These are phyloP conservation scores for Picea engelmannii DNA, from an alignment of 83 land plant species.

Conservation along the genomic window DNA sequence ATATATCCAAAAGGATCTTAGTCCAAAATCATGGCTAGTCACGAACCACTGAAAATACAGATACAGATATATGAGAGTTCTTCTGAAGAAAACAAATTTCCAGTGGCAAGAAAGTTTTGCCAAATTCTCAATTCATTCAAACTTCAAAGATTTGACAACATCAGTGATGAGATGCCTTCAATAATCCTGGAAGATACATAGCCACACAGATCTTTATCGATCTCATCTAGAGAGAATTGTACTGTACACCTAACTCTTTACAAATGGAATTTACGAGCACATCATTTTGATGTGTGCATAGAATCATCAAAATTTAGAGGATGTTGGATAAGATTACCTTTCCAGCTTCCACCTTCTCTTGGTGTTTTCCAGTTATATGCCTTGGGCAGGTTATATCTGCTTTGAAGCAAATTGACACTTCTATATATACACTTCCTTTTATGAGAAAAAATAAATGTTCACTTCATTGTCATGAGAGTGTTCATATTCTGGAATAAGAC, in stretches of 20 bases:
- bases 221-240: background rate
- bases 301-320: background rate
- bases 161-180: background rate
- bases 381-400: background rate
- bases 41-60: background rate
- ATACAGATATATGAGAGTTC: background rate
- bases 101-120: background rate
- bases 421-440: background rate
- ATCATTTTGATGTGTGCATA: background rate
- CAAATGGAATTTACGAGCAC: background rate
- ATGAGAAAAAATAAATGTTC: background rate
- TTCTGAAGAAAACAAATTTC: background rate
- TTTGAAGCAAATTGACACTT: background rate
- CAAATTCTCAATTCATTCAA: slow-evolving; percentile 2
- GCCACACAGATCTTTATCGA: slow-evolving; percentile 1
- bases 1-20: no score
- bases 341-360: background rate
- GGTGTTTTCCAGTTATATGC: background rate
- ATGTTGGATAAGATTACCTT: background rate
- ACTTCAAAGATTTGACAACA: background rate
- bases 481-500: background rate
- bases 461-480: background rate
- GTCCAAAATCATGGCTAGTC: background rate
- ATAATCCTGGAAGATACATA: background rate
- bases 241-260: background rate